Evolutionary conservation across 225 moss, liverwort and hornwort species (phyloP), one percentile per base, ranked within the genome.

Genomic region (Ulota crispa): DNA sequence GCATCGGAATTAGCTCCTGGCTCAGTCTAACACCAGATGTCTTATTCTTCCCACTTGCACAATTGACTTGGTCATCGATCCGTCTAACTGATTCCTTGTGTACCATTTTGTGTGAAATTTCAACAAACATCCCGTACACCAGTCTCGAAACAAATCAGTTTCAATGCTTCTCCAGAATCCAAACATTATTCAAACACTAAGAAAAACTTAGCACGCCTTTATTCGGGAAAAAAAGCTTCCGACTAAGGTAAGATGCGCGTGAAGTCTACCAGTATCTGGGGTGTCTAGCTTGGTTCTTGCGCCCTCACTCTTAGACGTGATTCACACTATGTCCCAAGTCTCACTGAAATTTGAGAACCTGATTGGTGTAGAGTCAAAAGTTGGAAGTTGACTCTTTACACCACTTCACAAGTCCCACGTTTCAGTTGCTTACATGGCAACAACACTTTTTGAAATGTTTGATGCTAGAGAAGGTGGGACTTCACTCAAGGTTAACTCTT

Each of bases 61-160:
- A 9, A 32, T 75, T 68, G 82, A 82, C 82, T 39, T 11, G 16
- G 76, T 76, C 82, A 23, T 21, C 3, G 10, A 9, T 52, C 5
- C 13, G 27, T 39, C 24, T 0, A 73, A 37, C 45, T 0, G 8
- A 41, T 61, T 27, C 8, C 31, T 4, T 21, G 26, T 20, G 27
- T 74, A 31, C 32, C 64, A 32, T 23, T 32, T 28, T 21, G 12
- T 77, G 82, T 30, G 57, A 39, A 64, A 42, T 63, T 63, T 64
- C 78, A 78, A 64, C 42, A 53, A 70, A 64, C 30, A 63, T 42
- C 67, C 1, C 11, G 3, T 30, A 2, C 0, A 9, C 13, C 26
- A 8, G 24, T 26, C 52, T 76, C 45, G 68, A 75, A 75, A 62
- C 26, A 1, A 42, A 10, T 28, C 45, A 34, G 70, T 34, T 57